A percentile compares a stretch with the other conserved stretches of the same genome.
Conservation (phyloP, 208 protist species). For the Herpetomonas tarakana region DNA sequence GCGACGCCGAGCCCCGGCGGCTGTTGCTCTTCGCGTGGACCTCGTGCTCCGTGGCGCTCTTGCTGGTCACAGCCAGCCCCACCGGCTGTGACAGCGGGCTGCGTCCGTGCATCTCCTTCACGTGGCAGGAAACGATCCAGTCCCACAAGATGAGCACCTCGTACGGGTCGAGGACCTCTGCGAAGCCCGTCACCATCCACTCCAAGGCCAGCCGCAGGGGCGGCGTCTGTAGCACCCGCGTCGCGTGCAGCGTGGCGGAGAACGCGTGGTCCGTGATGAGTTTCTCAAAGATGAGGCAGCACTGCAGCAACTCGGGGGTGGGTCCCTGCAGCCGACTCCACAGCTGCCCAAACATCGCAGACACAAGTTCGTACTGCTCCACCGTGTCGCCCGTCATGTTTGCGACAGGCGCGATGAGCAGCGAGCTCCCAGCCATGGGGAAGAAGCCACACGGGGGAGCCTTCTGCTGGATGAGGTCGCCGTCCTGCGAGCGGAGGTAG, state of each 20-base stretch:
- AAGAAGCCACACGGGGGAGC: slow-evolving; percentile 55
- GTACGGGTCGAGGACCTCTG: slow-evolving; percentile 56
- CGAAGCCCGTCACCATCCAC: slow-evolving; percentile 87
- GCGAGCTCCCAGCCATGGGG: slow-evolving; percentile 39
- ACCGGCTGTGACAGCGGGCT: slow-evolving; percentile 33
- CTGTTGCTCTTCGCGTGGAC: not conserved
- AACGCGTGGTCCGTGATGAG: slow-evolving; percentile 58
- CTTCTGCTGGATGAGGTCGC: slow-evolving; percentile 29
- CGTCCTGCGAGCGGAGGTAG: slow-evolving; percentile 25
- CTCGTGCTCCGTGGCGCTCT: slow-evolving; percentile 1
- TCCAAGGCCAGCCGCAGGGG: slow-evolving; percentile 65
- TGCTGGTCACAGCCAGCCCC: slow-evolving; percentile 18
- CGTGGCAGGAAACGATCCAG: slow-evolving; percentile 72
- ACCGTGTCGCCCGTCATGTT: slow-evolving; percentile 82
- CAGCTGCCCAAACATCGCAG: slow-evolving; percentile 69
- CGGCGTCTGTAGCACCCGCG: slow-evolving; percentile 43
- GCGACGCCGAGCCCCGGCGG: slow-evolving; percentile 2
- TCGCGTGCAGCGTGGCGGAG: slow-evolving; percentile 62
- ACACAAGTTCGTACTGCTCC: slow-evolving; percentile 78
- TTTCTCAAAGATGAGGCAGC: slow-evolving; percentile 77
- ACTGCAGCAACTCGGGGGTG: slow-evolving; percentile 81
- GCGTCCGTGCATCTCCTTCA: slow-evolving; percentile 54
- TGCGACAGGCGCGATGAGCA: slow-evolving; percentile 70
- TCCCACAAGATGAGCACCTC: slow-evolving; percentile 85
- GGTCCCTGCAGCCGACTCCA: slow-evolving; percentile 82